Percentiles rank a stretch among this genome's conserved stretches.
These are phyloP conservation scores for Mesembryanthemum crystallinum DNA, from an alignment of 148 eudicot genomes.

Conservation along the genomic window DNA sequence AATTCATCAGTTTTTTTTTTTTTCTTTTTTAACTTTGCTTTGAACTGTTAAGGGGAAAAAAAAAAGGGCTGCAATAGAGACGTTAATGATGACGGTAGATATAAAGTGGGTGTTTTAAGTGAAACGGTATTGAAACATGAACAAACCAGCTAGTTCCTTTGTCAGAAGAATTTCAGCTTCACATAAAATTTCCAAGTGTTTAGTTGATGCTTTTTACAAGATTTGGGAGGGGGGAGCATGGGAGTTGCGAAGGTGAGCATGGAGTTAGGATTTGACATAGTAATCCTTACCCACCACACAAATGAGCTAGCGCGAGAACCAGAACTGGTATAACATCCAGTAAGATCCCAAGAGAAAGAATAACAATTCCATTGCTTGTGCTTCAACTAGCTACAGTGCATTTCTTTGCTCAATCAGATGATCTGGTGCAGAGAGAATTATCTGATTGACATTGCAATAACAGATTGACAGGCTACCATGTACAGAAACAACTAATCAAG, in stretches of 20 bases:
- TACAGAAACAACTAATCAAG: slow-evolving; percentile 11
- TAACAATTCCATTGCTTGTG: not conserved
- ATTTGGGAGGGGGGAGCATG: not conserved
- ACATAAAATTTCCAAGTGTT: no score
- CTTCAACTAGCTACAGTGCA: slow-evolving; percentile 9
- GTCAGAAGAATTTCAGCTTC: no score
- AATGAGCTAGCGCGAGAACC: slow-evolving; percentile 19
- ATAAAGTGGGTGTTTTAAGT: no score
- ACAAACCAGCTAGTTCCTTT: no score
- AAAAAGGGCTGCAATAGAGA: no score
- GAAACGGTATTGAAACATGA: no score
- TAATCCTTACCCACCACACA: not conserved
- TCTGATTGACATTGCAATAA: slow-evolving; percentile 9
- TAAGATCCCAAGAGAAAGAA: slow-evolving; percentile 6
- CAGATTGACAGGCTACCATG: slow-evolving; percentile 19
- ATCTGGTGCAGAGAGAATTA: not conserved
- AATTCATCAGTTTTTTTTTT: no score
- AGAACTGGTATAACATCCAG: not conserved
- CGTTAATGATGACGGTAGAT: no score
- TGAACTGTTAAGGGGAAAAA: no score
- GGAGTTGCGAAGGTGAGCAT: not conserved
- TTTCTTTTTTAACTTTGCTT: no score
- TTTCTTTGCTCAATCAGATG: slow-evolving; percentile 10
- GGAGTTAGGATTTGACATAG: no score
- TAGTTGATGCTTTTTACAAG: not conserved